Evolutionary conservation across 345 rosid genomes (phyloP).

Genomic region (Citrus glauca): DNA sequence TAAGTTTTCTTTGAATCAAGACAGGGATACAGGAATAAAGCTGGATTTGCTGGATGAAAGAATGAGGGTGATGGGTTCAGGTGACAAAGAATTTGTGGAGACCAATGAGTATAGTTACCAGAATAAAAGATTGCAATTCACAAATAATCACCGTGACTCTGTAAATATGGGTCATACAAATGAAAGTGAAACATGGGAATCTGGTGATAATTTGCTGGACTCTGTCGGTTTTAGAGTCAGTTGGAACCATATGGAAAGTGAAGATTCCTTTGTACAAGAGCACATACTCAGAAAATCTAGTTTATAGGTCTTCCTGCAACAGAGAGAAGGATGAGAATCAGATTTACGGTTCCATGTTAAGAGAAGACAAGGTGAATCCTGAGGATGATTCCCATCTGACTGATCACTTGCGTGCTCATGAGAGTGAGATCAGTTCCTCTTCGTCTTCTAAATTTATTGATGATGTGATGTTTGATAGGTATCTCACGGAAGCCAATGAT

Average conservation of each 20-base stretch:
- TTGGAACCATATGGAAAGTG: slow-evolving; percentile 28
- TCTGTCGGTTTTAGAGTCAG: slow-evolving; percentile 34
- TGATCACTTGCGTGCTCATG: slow-evolving; percentile 13
- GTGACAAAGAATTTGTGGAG: neutral
- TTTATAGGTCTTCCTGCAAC: slow-evolving; percentile 28
- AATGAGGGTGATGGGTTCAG: slow-evolving; percentile 12
- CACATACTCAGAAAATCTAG: slow-evolving; percentile 25
- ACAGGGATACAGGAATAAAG: too few species aligned
- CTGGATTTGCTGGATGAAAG: slow-evolving; percentile 21
- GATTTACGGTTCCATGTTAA: slow-evolving; percentile 19
- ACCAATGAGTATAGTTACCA: too few species aligned
- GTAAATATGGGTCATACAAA: too few species aligned
- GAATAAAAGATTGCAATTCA: too few species aligned
- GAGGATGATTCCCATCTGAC: slow-evolving; percentile 20
- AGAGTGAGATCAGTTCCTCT: slow-evolving; percentile 24
- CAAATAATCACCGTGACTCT: too few species aligned
- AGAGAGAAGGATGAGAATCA: slow-evolving; percentile 25
- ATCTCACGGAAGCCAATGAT: slow-evolving; percentile 33
- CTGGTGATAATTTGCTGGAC: slow-evolving; percentile 31
- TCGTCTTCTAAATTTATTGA: slow-evolving; percentile 30
- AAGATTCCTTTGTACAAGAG: slow-evolving; percentile 36
- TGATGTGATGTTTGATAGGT: slow-evolving; percentile 14
- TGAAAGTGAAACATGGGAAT: slow-evolving; percentile 18
- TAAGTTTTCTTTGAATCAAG: too few species aligned
- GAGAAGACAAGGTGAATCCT: slow-evolving; percentile 17